Percentiles rank a stretch among this genome's conserved stretches.
These are phyloP conservation scores for Zopfia rhizophila DNA, from an alignment of 2,329 filamentous ascomycete species.

Conservation along the genomic window DNA sequence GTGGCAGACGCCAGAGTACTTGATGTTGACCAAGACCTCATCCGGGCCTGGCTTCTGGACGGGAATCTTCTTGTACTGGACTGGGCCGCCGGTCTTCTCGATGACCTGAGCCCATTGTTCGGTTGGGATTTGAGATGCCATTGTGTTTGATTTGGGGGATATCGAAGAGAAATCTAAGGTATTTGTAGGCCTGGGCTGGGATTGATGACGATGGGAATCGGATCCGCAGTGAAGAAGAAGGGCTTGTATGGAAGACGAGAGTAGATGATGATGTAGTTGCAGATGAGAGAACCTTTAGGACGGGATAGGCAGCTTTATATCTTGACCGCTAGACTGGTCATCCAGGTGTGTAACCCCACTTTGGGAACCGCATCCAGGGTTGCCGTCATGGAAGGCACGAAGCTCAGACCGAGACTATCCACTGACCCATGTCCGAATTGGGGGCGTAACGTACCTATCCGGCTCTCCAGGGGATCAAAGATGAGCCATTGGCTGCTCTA, in stretches of 20 bases:
- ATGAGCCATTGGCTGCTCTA: slow-evolving; percentile 23
- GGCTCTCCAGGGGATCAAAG: slow-evolving; percentile 29
- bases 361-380: no score
- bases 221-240: background rate
- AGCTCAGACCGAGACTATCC: slow-evolving; percentile 26
- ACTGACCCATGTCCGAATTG: slow-evolving; percentile 29
- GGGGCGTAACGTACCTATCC: slow-evolving; percentile 28
- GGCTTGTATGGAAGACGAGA: background rate
- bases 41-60: slow-evolving; percentile 84
- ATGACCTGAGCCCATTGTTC: slow-evolving; percentile 94
- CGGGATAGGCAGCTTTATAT: background rate
- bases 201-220: no score
- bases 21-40: slow-evolving; percentile 91
- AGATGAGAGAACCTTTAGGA: background rate
- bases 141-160: slow-evolving; percentile 34
- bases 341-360: no score
- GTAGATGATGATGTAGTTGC: background rate
- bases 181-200: no score
- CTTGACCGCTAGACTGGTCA: no score
- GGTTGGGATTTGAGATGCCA: slow-evolving; percentile 71
- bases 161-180: background rate
- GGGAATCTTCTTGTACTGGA: slow-evolving; percentile 82
- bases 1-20: slow-evolving; percentile 91
- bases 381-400: slow-evolving; percentile 17
- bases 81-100: slow-evolving; percentile 78